Base-by-base conservation (phyloP, 1,284 basidiomycete species). In the Leccinum subrobustum region DNA sequence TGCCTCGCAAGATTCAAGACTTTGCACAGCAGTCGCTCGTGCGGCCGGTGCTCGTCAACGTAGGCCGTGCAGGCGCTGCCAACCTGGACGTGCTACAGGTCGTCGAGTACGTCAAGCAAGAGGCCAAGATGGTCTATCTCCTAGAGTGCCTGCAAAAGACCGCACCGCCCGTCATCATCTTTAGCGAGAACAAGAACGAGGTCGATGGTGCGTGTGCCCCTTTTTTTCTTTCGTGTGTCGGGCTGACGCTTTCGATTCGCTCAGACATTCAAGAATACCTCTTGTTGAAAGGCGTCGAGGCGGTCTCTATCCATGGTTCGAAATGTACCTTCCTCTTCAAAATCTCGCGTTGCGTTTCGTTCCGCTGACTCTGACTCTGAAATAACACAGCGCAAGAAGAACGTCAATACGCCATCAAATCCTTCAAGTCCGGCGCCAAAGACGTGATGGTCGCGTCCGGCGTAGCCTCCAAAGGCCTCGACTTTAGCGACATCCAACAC, bases 381-480 rank as follows among this genome's bases (percentile, higher is more conserved):
- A 23, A 23, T n/a, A n/a, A n/a, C 23, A 23, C 27, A 44, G 94
- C 92, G 5, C 97, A 99, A 77, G 97, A 99, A 78, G 97, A 99
- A 76, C 91, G 97, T 23, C 96, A 99, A 76, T 99, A 98, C 70
- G 97, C 97, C 18, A 98, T 99, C 77, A 93, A 92, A 67, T 90
- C 95, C 0, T 99, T 99, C 83, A 98, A 98, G 72, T 88, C 90
- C 1, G 96, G 96, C 20, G 91, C 89, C 53, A 98, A 98, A 73
- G 97, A 99, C 73, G 96, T 99, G 58, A 98, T 99, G 96, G 97
- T 99, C 35, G 97, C 97, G 4, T 97, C 94, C 3, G 91, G 96
- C 25, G 95, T 99, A 18, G 97, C 96, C 0, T 96, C 93, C 52
- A 99, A 99, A 74, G 97, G 97, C 29, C 85, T 99, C 61, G 97